phyloP scores from a whole-genome alignment of 176 grass and related monocot genomes.

The Phragmites australis region DNA sequence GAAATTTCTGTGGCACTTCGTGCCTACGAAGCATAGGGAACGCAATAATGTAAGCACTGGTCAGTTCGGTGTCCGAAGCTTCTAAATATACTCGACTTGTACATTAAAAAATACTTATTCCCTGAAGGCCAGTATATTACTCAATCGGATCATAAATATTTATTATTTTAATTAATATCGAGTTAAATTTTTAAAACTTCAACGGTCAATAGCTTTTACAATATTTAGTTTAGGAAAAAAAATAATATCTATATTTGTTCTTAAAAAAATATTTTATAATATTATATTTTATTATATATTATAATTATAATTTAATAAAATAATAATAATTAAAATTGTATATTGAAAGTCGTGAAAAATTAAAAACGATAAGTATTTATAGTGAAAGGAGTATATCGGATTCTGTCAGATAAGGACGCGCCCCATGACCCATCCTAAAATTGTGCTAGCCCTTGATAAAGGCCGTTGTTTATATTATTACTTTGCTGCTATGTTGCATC shows the following conservation, averaged over 20 bases:
- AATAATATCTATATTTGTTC: too few relatives aligned
- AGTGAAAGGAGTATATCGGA: neutral
- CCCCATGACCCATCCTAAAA: neutral
- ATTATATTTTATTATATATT: too few relatives aligned
- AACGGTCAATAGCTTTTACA: too few relatives aligned
- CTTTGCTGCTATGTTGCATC: neutral
- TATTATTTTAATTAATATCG: too few relatives aligned
- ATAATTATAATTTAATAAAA: too few relatives aligned
- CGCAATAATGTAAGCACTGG: slow-evolving; percentile 28
- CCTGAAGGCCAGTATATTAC: too few relatives aligned
- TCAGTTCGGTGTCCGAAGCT: slow-evolving; percentile 49
- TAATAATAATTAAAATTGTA: too few relatives aligned
- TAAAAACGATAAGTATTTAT: too few relatives aligned
- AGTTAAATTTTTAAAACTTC: too few relatives aligned
- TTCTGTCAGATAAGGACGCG: slow-evolving; percentile 20
- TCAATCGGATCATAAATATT: too few relatives aligned
- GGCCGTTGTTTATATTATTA: neutral
- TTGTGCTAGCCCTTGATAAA: neutral
- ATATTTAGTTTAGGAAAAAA: too few relatives aligned
- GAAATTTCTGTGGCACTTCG: slow-evolving; percentile 32
- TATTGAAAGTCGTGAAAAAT: too few relatives aligned
- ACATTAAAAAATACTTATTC: neutral
- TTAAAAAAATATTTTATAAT: slow-evolving; percentile 15
- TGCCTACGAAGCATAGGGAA: neutral
- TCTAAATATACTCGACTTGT: slow-evolving; percentile 39